phyloP scores from a whole-genome alignment of 805 yeast genomes.

The Ogataea pignaliae region DNA sequence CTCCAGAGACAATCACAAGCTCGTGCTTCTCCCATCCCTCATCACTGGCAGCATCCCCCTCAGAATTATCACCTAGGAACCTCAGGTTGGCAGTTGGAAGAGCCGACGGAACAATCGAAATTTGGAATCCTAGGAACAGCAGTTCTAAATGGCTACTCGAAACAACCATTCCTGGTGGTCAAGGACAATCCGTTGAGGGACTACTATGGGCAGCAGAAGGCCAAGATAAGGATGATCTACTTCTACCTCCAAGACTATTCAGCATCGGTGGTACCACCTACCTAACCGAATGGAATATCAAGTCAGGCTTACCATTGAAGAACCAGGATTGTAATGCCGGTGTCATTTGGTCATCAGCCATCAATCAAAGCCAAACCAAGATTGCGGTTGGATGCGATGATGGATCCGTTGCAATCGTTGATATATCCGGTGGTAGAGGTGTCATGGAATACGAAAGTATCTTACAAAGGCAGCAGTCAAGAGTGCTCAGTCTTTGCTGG shows the following conservation, averaged over 20 bases:
- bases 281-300: conserved; percentile 88
- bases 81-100: conserved; percentile 87
- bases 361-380: conserved; percentile 53
- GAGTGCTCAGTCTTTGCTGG: conserved; percentile 81
- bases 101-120: conserved; percentile 90
- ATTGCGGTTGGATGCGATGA: conserved; percentile 94
- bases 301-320: conserved; percentile 63
- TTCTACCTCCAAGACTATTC: conserved; percentile 59
- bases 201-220: conserved; percentile 63
- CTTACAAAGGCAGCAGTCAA: conserved; percentile 76
- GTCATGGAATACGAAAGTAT: conserved; percentile 69
- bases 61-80: conserved; percentile 40
- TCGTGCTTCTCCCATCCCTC: conserved; percentile 70
- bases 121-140: conserved; percentile 72
- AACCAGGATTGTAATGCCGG: conserved; percentile 92
- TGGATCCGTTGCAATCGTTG: conserved; percentile 80
- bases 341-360: conserved; percentile 83
- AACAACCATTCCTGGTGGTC: conserved; percentile 66
- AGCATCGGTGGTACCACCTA: conserved; percentile 92
- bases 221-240: conserved; percentile 31
- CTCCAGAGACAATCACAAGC: conserved; percentile 80
- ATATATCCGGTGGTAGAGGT: conserved; percentile 85
- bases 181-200: conserved; percentile 84
- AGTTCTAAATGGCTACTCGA: conserved; percentile 80
- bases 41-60: conserved; percentile 25